These are phyloP conservation scores for Knufia petricola DNA, from an alignment of 2,329 filamentous ascomycete species.

Conservation along the genomic window DNA sequence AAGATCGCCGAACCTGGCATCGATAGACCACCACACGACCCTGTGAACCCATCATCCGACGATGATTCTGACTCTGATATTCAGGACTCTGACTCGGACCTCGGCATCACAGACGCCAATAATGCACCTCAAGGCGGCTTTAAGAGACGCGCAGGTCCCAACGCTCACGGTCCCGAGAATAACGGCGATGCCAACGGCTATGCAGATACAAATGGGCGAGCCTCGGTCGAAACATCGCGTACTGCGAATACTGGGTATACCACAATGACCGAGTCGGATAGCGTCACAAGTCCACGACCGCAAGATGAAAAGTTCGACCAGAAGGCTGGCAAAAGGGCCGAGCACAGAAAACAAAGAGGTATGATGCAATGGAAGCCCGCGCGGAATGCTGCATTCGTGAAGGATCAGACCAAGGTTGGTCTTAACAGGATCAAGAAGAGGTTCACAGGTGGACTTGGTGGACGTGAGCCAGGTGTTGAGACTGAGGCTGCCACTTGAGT, in stretches of 20 bases:
- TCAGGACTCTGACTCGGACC: conserved; percentile 34
- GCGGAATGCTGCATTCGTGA: conserved; percentile 75
- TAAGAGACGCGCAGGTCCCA: conserved; percentile 23
- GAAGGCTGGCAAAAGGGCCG: conserved; percentile 34
- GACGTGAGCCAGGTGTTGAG: conserved; percentile 79
- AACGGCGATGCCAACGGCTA: conserved; percentile 20
- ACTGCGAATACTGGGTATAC: conserved; percentile 29
- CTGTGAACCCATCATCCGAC: conserved; percentile 39
- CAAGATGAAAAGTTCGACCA: conserved; percentile 25
- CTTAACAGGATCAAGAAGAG: conserved; percentile 66
- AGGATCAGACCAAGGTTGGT: conserved; percentile 74
- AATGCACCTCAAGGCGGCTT: conserved; percentile 24
- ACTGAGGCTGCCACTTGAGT: conserved; percentile 60
- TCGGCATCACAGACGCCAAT: conserved; percentile 51
- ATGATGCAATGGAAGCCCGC: conserved; percentile 94
- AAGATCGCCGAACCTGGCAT: conserved; percentile 49
- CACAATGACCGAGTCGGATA: conserved; percentile 16
- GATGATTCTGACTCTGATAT: conserved; percentile 23
- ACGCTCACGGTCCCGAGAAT: conserved; percentile 20
- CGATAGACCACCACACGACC: conserved; percentile 44
- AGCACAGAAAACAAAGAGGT: conserved; percentile 78
- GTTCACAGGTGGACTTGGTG: conserved; percentile 60
- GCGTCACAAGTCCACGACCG: conserved; percentile 13
- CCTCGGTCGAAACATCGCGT: conserved; percentile 35
- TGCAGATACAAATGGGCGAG: conserved; percentile 23